Evolutionary conservation across 1,139 yeast genomes (phyloP).

Genomic region (Pichia cactophila): DNA sequence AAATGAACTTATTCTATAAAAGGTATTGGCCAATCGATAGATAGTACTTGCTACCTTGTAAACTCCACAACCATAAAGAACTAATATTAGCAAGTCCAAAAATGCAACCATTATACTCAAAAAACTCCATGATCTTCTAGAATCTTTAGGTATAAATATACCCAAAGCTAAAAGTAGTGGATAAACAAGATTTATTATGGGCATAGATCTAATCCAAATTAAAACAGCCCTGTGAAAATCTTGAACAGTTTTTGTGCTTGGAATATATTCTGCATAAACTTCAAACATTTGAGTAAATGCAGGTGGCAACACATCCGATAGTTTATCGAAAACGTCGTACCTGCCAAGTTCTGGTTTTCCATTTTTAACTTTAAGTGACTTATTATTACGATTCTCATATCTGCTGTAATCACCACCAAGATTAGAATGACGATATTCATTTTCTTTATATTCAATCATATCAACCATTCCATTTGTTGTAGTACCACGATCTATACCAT

Average conservation of each 20-base stretch:
- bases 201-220: constrained; percentile 5
- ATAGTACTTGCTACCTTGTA: background rate
- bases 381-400: background rate
- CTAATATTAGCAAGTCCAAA: constrained; percentile 1
- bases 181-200: constrained; percentile 2
- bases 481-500: constrained; percentile 4
- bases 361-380: background rate
- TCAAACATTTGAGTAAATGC: background rate
- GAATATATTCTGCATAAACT: background rate
- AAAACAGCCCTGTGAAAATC: constrained; percentile 7
- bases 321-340: background rate
- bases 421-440: too few relatives aligned
- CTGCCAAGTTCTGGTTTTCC: background rate
- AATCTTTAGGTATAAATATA: constrained; percentile 3
- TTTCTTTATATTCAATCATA: background rate
- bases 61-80: background rate
- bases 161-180: constrained; percentile 4
- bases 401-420: too few relatives aligned
- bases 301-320: constrained; percentile 2
- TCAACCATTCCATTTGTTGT: background rate
- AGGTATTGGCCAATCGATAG: background rate
- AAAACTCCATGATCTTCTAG: constrained; percentile 5
- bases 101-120: constrained; percentile 3
- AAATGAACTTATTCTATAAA: background rate
- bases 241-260: constrained; percentile 4